phyloP scores from a whole-genome alignment of 257 asterid genomes.

The Penstemon barbatus region DNA sequence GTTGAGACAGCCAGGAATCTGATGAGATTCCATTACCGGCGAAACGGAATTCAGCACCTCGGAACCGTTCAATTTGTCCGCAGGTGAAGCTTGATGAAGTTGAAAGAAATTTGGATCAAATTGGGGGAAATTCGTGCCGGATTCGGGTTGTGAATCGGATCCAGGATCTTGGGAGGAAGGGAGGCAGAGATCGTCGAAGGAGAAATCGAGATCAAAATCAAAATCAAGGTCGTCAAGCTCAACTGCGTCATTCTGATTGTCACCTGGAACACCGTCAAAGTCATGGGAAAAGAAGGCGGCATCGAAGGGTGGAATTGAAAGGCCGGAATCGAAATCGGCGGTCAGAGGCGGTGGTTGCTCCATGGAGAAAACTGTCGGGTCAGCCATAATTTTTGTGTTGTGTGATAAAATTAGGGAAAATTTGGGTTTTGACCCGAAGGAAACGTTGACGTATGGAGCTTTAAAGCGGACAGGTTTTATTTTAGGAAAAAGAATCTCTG shows the following conservation, averaged over 20 bases:
- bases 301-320: constrained; percentile 51
- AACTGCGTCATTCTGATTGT: background rate
- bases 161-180: constrained; percentile 35
- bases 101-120: constrained; percentile 26
- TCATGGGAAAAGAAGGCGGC: constrained; percentile 42
- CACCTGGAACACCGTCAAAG: constrained; percentile 21
- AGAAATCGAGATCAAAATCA: constrained; percentile 57
- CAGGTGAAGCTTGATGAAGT: constrained; percentile 18
- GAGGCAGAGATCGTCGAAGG: constrained; percentile 44
- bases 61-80: constrained; percentile 40
- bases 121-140: background rate
- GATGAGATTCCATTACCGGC: constrained; percentile 31
- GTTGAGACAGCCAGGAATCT: constrained; percentile 41
- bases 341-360: constrained; percentile 29
- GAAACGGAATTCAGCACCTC: constrained; percentile 38
- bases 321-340: constrained; percentile 38
- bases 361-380: constrained; percentile 36
- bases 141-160: constrained; percentile 10
- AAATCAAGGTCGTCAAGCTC: constrained; percentile 15
- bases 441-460: too few relatives aligned
- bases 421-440: too few relatives aligned
- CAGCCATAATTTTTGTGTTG: constrained; percentile 39
- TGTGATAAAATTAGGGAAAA: constrained; percentile 7
- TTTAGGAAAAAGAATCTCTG: too few relatives aligned
- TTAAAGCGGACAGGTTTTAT: too few relatives aligned